Percentiles rank a stretch among this genome's conserved stretches.
These are phyloP conservation scores for Ramaria rubella DNA, from an alignment of 768 basidiomycete species.

Conservation along the genomic window DNA sequence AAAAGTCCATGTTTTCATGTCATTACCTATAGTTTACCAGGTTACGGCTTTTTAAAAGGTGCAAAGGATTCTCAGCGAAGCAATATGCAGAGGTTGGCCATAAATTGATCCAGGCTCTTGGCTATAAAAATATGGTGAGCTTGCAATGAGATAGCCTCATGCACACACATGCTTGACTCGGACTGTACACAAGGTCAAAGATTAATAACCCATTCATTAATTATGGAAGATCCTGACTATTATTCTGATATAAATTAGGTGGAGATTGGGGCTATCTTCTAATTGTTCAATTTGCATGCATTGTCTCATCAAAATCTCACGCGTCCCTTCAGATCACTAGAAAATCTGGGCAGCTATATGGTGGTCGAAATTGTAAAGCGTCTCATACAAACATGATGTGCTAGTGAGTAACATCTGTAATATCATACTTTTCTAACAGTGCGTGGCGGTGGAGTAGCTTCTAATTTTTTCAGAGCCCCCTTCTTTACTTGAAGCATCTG, in stretches of 20 bases:
- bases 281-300: neutral
- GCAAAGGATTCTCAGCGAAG: conserved; percentile 39
- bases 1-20: conserved; percentile 56
- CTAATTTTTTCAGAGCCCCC: conserved; percentile 18
- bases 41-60: conserved; percentile 56
- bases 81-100: conserved; percentile 44
- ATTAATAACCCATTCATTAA: too few species aligned
- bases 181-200: too few species aligned
- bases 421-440: conserved; percentile 11
- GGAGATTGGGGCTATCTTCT: conserved; percentile 43
- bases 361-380: conserved; percentile 38
- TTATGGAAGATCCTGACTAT: neutral
- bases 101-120: conserved; percentile 43
- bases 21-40: conserved; percentile 51
- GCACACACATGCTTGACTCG: too few species aligned
- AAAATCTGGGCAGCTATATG: conserved; percentile 21
- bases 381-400: conserved; percentile 49
- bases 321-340: conserved; percentile 10
- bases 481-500: conserved; percentile 24
- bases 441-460: conserved; percentile 21
- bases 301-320: neutral
- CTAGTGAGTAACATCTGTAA: conserved; percentile 26
- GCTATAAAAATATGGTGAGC: conserved; percentile 43
- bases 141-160: neutral
- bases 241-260: conserved; percentile 37